phyloP scores from a whole-genome alignment of 371 early-diverging fungal genomes.

The Mortierella sp. region DNA sequence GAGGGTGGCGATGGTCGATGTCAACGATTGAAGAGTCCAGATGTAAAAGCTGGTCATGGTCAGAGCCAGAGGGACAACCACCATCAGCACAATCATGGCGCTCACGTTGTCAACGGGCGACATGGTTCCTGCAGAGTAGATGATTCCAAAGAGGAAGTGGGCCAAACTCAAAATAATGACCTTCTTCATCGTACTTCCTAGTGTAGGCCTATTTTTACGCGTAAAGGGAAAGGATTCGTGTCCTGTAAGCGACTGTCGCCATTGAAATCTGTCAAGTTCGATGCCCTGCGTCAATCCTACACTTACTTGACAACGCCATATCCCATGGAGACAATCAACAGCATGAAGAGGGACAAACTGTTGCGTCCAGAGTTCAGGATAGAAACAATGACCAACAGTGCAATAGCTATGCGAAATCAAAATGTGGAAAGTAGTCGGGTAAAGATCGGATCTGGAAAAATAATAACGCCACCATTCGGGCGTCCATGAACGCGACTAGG shows the following conservation, averaged over 20 bases:
- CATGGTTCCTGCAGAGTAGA: conserved; percentile 89
- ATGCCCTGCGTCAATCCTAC: background rate
- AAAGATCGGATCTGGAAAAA: background rate
- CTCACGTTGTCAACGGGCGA: conserved; percentile 81
- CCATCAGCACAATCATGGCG: conserved; percentile 79
- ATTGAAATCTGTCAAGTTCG: background rate
- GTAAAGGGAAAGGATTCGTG: background rate
- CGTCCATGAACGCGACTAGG: no score
- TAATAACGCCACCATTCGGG: no score
- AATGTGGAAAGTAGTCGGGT: background rate
- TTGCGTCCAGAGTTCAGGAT: conserved; percentile 92
- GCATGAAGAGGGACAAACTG: conserved; percentile 94
- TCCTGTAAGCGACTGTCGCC: background rate
- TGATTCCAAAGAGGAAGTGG: conserved; percentile 91
- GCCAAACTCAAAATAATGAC: conserved; percentile 81
- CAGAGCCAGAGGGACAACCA: conserved; percentile 88
- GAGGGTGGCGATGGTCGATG: conserved; percentile 74
- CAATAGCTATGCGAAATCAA: conserved; percentile 60
- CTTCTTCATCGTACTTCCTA: conserved; percentile 91
- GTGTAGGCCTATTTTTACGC: conserved; percentile 76
- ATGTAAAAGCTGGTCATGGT: conserved; percentile 94
- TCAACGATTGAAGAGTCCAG: conserved; percentile 82
- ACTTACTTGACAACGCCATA: conserved; percentile 93
- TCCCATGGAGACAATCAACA: conserved; percentile 94
- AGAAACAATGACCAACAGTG: conserved; percentile 74